phyloP scores from a whole-genome alignment of 2,329 filamentous ascomycete species.

The Diaporthe sp. region DNA sequence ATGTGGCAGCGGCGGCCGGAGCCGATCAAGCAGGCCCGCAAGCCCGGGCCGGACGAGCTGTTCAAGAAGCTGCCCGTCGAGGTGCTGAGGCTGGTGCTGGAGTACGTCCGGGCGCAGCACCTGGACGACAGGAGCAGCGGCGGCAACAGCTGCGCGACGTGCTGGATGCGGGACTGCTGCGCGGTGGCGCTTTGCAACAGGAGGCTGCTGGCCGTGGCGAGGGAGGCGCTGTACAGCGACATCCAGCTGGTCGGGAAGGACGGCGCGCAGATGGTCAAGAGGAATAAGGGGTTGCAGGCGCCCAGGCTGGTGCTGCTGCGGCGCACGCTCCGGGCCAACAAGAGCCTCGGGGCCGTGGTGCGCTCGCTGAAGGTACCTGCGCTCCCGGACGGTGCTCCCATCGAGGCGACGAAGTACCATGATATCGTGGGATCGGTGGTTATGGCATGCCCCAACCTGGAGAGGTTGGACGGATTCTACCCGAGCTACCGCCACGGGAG shows the following conservation, averaged over 20 bases:
- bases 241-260: constrained; percentile 73
- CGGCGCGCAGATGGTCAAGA: constrained; percentile 68
- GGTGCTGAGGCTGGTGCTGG: constrained; percentile 70
- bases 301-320: constrained; percentile 69
- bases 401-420: constrained; percentile 65
- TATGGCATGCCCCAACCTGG: constrained; percentile 76
- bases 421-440: constrained; percentile 72
- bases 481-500: constrained; percentile 66
- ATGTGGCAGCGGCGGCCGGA: constrained; percentile 33
- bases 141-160: constrained; percentile 72
- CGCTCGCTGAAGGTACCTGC: constrained; percentile 70
- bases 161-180: constrained; percentile 74
- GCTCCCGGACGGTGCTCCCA: constrained; percentile 51
- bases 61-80: constrained; percentile 71
- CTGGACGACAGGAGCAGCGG: constrained; percentile 62
- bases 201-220: constrained; percentile 67
- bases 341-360: constrained; percentile 68
- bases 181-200: constrained; percentile 64
- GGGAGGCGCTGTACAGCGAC: constrained; percentile 68
- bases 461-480: constrained; percentile 69
- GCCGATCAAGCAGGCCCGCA: constrained; percentile 51
- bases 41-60: constrained; percentile 62
- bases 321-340: constrained; percentile 68
- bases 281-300: constrained; percentile 66
- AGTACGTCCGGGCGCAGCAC: constrained; percentile 66